Percentiles rank a stretch among this genome's conserved stretches.
phyloP scores from a whole-genome alignment of 2,329 filamentous ascomycete genomes.

The Trichoderma semiorbis region DNA sequence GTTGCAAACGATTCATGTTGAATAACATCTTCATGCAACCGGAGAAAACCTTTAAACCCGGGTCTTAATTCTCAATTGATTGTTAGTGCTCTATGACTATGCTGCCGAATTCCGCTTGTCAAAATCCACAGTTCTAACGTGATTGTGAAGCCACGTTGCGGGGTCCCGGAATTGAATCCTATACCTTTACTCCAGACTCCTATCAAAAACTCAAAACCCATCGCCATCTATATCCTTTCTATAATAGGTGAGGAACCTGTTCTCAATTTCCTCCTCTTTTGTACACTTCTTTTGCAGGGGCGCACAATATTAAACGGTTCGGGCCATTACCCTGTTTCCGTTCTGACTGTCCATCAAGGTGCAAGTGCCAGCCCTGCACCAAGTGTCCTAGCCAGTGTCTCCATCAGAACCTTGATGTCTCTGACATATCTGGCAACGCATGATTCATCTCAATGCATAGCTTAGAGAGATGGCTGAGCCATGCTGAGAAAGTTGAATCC shows the following conservation, averaged over 20 bases:
- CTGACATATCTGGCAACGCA: background rate
- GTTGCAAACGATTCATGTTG: background rate
- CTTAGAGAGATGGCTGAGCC: background rate
- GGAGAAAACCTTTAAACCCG: background rate
- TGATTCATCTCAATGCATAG: background rate
- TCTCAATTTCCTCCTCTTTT: background rate
- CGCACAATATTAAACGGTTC: background rate
- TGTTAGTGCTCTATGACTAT: background rate
- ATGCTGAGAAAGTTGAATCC: constrained; percentile 42
- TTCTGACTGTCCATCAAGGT: constrained; percentile 11
- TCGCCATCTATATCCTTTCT: background rate
- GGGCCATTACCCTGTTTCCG: background rate
- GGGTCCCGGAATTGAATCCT: background rate
- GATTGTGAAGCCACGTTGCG: background rate
- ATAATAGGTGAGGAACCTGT: background rate
- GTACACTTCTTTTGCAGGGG: background rate
- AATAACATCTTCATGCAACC: background rate
- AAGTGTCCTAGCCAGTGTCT: background rate
- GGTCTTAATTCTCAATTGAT: background rate
- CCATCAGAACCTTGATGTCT: constrained; percentile 14
- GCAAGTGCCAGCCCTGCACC: background rate
- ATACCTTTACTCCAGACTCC: background rate
- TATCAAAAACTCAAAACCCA: background rate
- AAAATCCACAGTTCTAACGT: background rate
- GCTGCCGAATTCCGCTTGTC: background rate